Evolutionary conservation across 164 flowering plant genomes (phyloP).

Genomic region (Magnolia sinica): DNA sequence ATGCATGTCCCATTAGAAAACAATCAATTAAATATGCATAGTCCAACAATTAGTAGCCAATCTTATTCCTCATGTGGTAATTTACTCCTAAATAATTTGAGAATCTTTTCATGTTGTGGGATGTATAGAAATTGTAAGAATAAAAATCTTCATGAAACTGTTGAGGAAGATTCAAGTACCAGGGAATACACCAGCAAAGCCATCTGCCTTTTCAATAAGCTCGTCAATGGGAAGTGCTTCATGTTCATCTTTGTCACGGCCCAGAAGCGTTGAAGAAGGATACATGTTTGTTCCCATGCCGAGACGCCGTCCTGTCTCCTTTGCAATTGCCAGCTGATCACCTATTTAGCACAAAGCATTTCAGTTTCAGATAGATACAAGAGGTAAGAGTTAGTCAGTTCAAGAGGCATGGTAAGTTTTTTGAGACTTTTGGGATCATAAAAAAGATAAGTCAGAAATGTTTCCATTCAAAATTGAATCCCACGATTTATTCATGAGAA

Average conservation of each 20-base stretch:
- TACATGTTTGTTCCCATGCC: conserved; percentile 96
- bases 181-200: conserved; percentile 95
- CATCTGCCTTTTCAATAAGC: conserved; percentile 87
- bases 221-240: conserved; percentile 81
- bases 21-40: background rate
- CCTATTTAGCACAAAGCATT: conserved; percentile 29
- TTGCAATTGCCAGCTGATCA: conserved; percentile 86
- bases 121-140: background rate
- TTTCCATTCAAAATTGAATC: no score
- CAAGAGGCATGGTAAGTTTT: background rate
- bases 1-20: background rate
- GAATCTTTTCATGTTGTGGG: background rate
- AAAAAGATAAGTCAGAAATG: no score
- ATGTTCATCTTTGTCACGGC: conserved; percentile 59
- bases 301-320: conserved; percentile 87
- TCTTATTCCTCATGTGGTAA: background rate
- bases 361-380: background rate
- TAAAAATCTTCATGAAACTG: conserved; percentile 5
- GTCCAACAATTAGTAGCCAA: conserved; percentile 1
- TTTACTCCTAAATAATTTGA: background rate
- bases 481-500: no score
- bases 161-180: conserved; percentile 38
- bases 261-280: conserved; percentile 78
- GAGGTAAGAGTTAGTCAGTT: background rate
- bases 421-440: no score